Evolutionary conservation across 2,329 filamentous ascomycete species (phyloP).

Genomic region (Aspergillus novofumigatus): DNA sequence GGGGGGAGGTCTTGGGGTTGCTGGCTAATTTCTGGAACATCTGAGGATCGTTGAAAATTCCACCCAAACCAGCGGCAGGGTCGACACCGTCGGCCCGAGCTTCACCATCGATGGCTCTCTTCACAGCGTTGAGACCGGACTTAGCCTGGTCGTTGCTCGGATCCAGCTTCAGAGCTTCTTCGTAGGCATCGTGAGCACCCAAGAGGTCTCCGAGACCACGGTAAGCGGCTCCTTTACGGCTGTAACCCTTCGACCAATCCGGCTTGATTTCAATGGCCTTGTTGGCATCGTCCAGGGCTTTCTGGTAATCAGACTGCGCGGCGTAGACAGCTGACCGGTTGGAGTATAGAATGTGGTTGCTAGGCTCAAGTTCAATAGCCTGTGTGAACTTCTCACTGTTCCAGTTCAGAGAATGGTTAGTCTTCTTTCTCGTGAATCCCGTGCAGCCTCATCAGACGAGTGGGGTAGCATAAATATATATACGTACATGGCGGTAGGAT

Average conservation of each 20-base stretch:
- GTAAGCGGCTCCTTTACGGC: slow-evolving; percentile 83
- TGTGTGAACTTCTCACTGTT: slow-evolving; percentile 86
- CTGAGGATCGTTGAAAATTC: slow-evolving; percentile 92
- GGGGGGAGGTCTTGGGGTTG: slow-evolving; percentile 86
- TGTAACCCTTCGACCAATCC: slow-evolving; percentile 97
- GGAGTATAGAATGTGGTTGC: slow-evolving; percentile 96
- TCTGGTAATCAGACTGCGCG: slow-evolving; percentile 82
- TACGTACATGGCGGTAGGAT: slow-evolving; percentile 89
- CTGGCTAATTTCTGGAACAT: slow-evolving; percentile 83
- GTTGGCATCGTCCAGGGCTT: slow-evolving; percentile 81
- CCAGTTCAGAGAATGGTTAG: background rate
- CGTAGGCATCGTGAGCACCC: slow-evolving; percentile 82
- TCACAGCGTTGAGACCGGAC: slow-evolving; percentile 76
- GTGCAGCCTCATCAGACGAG: slow-evolving; percentile 16
- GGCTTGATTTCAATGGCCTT: slow-evolving; percentile 94
- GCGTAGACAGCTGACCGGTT: slow-evolving; percentile 87
- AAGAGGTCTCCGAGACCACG: slow-evolving; percentile 84
- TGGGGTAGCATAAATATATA: slow-evolving; percentile 38
- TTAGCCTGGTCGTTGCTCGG: slow-evolving; percentile 89
- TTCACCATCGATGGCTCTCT: slow-evolving; percentile 82
- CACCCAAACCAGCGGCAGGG: slow-evolving; percentile 71
- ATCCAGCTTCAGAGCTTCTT: slow-evolving; percentile 90
- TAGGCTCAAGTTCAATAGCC: slow-evolving; percentile 81
- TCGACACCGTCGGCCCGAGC: slow-evolving; percentile 61
- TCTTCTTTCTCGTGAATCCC: background rate